Evolutionary conservation across 768 basidiomycete species (phyloP).

Genomic region (Lactarius vividus): DNA sequence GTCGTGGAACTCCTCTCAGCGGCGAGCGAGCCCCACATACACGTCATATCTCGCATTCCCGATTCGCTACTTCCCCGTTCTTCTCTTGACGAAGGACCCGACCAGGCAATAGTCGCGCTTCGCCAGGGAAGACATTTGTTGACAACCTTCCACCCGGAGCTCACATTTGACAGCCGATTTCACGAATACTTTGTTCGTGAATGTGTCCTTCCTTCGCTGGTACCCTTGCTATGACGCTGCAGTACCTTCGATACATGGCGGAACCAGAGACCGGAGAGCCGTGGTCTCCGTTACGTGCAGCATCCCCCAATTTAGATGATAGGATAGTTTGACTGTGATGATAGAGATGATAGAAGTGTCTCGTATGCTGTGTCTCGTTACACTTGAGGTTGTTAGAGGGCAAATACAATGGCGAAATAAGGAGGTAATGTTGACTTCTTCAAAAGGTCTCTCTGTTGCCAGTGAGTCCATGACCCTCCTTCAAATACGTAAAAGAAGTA

Average conservation of each 20-base stretch:
- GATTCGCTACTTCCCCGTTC: constrained; percentile 46
- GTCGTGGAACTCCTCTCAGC: constrained; percentile 50
- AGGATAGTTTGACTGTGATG: background rate
- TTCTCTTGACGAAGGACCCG: constrained; percentile 43
- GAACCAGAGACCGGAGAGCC: background rate
- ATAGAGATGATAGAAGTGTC: background rate
- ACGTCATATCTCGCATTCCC: constrained; percentile 70
- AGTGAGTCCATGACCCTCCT: background rate
- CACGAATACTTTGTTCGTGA: constrained; percentile 87
- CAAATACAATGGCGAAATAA: background rate
- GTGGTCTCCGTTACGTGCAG: background rate
- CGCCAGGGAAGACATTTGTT: constrained; percentile 82
- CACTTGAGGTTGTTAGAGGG: background rate
- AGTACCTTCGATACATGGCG: background rate
- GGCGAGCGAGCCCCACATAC: constrained; percentile 53
- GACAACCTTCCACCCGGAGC: constrained; percentile 93
- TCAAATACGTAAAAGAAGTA: background rate
- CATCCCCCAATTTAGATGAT: too few relatives aligned
- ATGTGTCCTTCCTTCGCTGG: constrained; percentile 51
- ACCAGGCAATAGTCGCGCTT: constrained; percentile 74
- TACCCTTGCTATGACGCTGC: background rate
- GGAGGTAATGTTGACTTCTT: background rate
- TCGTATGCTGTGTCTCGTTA: background rate
- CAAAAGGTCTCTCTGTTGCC: background rate
- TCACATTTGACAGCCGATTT: constrained; percentile 82